These are phyloP conservation scores for Discostella stelligeroides DNA, from an alignment of 108 stramenopile genomes.

Conservation along the genomic window DNA sequence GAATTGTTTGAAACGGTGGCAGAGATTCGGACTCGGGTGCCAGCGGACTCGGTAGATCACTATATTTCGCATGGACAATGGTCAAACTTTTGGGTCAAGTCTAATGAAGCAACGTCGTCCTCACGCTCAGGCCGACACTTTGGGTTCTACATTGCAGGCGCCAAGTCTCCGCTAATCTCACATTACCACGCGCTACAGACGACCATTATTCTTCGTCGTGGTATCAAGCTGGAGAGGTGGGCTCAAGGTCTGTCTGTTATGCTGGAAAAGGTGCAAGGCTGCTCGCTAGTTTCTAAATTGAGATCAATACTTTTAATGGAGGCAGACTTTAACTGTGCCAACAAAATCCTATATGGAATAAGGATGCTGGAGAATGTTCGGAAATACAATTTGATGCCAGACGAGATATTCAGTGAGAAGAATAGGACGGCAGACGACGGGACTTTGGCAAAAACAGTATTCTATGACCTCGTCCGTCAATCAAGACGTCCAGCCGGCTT, in stretches of 20 bases:
- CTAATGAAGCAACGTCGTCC: slow-evolving; percentile 15
- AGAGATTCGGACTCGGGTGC: not conserved
- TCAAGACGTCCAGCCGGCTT: not conserved
- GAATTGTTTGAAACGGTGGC: slow-evolving; percentile 2
- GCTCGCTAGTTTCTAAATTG: not conserved
- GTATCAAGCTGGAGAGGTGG: not conserved
- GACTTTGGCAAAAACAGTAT: not conserved
- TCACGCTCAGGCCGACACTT: slow-evolving; percentile 6
- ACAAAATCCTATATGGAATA: slow-evolving; percentile 15
- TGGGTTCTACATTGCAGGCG: slow-evolving; percentile 8
- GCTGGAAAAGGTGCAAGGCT: not conserved
- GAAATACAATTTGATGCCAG: slow-evolving; percentile 14
- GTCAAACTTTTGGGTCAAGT: not conserved
- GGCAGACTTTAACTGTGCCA: slow-evolving; percentile 14
- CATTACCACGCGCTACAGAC: not conserved
- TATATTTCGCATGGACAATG: not conserved
- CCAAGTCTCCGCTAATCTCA: not conserved
- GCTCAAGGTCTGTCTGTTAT: not conserved
- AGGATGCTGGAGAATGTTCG: slow-evolving; percentile 13
- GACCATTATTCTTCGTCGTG: not conserved
- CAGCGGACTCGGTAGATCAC: not conserved
- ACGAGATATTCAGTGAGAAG: slow-evolving; percentile 25
- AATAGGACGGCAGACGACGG: slow-evolving; percentile 16
- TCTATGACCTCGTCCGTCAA: not conserved
- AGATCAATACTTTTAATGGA: slow-evolving; percentile 13